Percentiles rank a stretch among this genome's conserved stretches.
Conservation (phyloP, 305 asterid genomes). For the Fraxinus latifolia region DNA sequence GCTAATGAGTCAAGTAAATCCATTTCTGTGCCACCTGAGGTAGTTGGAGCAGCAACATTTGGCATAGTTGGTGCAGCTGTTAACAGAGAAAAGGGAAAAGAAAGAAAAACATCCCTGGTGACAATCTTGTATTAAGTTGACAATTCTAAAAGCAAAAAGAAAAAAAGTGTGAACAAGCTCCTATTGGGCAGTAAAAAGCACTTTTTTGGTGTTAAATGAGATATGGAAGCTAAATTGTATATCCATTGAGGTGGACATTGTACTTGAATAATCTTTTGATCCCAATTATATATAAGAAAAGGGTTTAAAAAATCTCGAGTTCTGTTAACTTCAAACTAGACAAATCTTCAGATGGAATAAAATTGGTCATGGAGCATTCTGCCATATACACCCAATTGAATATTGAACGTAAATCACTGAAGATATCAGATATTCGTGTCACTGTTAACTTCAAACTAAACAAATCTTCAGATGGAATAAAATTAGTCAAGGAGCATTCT, state of each 20-base stretch:
- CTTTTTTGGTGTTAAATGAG: not conserved
- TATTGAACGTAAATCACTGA: not conserved
- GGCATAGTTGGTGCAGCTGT: conserved; percentile 57
- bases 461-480: not conserved
- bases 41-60: conserved; percentile 38
- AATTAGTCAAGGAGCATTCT: not conserved
- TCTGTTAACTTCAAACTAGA: not conserved
- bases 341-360: not conserved
- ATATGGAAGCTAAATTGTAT: not conserved
- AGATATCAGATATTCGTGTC: not conserved
- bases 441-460: not conserved
- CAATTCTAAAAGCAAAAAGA: not conserved
- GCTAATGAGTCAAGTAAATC: conserved; percentile 77
- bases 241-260: not conserved
- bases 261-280: not conserved
- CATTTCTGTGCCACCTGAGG: conserved; percentile 47
- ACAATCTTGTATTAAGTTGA: not conserved
- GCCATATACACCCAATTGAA: not conserved
- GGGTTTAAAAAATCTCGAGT: not conserved
- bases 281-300: not conserved
- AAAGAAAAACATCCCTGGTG: conserved; percentile 5
- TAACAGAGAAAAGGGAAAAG: conserved; percentile 11
- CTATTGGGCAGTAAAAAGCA: conserved; percentile 1
- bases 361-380: not conserved
- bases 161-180: not conserved